phyloP scores from a whole-genome alignment of 2,329 filamentous ascomycete species.

The Gnomoniopsis sp. region DNA sequence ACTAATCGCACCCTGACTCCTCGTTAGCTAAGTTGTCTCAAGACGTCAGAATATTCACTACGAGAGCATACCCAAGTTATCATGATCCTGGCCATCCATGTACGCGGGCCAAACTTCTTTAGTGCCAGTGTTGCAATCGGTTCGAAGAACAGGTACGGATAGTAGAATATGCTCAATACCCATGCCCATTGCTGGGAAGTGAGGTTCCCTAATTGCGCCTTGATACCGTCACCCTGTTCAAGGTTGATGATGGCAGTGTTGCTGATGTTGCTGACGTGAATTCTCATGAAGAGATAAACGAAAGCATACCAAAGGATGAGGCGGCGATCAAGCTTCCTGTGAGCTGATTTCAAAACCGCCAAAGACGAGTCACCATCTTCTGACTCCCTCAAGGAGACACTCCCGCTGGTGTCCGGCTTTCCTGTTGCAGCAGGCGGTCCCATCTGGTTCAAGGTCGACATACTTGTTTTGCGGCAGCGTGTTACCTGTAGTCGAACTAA shows the following conservation, averaged over 20 bases:
- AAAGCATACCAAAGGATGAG: conserved; percentile 24
- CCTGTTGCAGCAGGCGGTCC: neutral
- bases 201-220: conserved; percentile 23
- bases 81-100: conserved; percentile 27
- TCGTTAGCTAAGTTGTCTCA: neutral
- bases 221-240: conserved; percentile 25
- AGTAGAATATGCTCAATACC: conserved; percentile 25
- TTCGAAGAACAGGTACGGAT: conserved; percentile 26
- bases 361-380: neutral
- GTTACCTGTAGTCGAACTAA: too few relatives aligned
- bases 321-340: conserved; percentile 23
- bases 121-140: conserved; percentile 23
- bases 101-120: conserved; percentile 21
- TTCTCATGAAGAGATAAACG: conserved; percentile 25
- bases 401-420: neutral
- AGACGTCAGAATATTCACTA: neutral
- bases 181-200: conserved; percentile 25
- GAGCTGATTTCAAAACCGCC: conserved; percentile 16
- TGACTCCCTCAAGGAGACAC: neutral
- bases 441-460: neutral
- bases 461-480: too few relatives aligned
- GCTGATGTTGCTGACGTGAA: conserved; percentile 25
- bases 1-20: conserved; percentile 19
- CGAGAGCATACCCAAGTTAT: conserved; percentile 22
- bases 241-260: conserved; percentile 28